These are phyloP conservation scores for Aspergillus piperis DNA, from an alignment of 2,329 filamentous ascomycete species.

Conservation along the genomic window DNA sequence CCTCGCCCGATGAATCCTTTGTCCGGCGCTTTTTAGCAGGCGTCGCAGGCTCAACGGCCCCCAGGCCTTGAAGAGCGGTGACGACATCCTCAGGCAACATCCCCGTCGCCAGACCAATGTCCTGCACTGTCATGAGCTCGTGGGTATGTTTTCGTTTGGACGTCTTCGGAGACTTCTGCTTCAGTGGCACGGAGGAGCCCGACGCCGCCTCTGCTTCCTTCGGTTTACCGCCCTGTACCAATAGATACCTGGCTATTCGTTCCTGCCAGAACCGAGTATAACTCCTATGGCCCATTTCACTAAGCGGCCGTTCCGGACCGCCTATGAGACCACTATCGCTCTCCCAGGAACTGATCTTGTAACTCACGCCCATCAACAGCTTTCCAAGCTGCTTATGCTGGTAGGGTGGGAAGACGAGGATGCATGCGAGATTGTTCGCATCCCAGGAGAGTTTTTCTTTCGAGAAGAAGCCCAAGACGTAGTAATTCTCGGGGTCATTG, in stretches of 20 bases:
- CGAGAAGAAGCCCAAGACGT: slow-evolving; percentile 93
- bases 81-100: slow-evolving; percentile 85
- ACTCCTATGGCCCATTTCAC: slow-evolving; percentile 76
- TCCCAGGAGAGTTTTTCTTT: slow-evolving; percentile 99
- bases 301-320: slow-evolving; percentile 91
- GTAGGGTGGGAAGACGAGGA: slow-evolving; percentile 93
- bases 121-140: slow-evolving; percentile 64
- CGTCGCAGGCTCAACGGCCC: slow-evolving; percentile 59
- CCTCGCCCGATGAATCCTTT: slow-evolving; percentile 31
- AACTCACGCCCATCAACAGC: slow-evolving; percentile 87
- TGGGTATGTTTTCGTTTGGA: slow-evolving; percentile 38
- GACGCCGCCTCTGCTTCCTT: slow-evolving; percentile 33
- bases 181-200: slow-evolving; percentile 24
- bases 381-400: slow-evolving; percentile 86
- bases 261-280: slow-evolving; percentile 86
- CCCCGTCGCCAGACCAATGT: slow-evolving; percentile 76
- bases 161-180: slow-evolving; percentile 29
- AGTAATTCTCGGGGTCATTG: slow-evolving; percentile 42
- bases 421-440: slow-evolving; percentile 95
- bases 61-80: slow-evolving; percentile 76
- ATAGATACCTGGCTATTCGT: slow-evolving; percentile 71
- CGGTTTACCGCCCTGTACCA: slow-evolving; percentile 44
- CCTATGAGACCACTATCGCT: slow-evolving; percentile 67
- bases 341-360: slow-evolving; percentile 84
- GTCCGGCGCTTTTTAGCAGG: slow-evolving; percentile 56